phyloP scores from a whole-genome alignment of 2,329 filamentous ascomycete genomes.

The Claviceps spartinae region DNA sequence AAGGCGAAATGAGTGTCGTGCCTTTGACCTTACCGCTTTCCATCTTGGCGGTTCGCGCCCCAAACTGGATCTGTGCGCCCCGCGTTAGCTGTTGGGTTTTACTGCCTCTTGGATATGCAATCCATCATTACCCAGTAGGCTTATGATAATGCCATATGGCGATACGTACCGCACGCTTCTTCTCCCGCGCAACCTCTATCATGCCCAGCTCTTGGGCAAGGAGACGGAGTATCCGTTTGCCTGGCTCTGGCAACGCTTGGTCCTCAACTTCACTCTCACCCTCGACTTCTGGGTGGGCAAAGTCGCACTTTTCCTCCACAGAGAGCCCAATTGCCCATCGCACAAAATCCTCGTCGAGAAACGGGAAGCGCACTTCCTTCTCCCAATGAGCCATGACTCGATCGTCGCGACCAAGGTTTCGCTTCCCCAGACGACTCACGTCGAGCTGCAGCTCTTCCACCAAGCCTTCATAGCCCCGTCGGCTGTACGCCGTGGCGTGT shows the following conservation, averaged over 20 bases:
- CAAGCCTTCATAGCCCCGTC: conserved; percentile 55
- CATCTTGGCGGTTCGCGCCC: conserved; percentile 73
- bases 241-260: conserved; percentile 39
- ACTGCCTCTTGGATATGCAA: background rate
- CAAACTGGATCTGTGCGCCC: conserved; percentile 57
- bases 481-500: conserved; percentile 62
- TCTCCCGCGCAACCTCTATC: conserved; percentile 60
- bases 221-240: conserved; percentile 68
- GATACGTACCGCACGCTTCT: conserved; percentile 41
- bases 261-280: background rate
- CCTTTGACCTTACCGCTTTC: conserved; percentile 56
- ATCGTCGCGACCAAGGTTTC: conserved; percentile 93
- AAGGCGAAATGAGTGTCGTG: conserved; percentile 42
- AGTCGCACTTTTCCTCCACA: conserved; percentile 80
- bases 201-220: conserved; percentile 65
- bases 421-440: conserved; percentile 70
- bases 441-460: conserved; percentile 76
- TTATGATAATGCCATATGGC: background rate
- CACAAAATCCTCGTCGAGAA: conserved; percentile 77
- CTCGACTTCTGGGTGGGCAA: conserved; percentile 36
- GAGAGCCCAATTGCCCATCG: conserved; percentile 61
- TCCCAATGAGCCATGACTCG: conserved; percentile 82
- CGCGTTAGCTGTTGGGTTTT: background rate
- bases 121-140: too few relatives aligned
- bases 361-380: conserved; percentile 81